Evolutionary conservation across 2,329 filamentous ascomycete species (phyloP).

Genomic region (Mycosphaerella sp.): DNA sequence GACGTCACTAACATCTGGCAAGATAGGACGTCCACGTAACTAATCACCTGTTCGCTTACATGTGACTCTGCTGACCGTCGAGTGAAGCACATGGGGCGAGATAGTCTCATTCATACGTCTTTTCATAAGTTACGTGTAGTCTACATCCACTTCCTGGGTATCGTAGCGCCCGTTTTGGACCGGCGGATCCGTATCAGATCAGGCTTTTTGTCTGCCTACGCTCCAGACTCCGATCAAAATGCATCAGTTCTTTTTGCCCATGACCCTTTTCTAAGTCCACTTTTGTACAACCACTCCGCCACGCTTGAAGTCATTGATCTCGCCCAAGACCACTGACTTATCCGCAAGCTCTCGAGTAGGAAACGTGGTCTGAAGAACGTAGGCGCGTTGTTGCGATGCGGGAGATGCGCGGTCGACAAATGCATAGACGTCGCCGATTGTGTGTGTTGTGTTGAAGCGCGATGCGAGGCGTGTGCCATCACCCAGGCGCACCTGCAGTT

Average conservation of each 20-base stretch:
- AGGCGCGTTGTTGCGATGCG: constrained; percentile 50
- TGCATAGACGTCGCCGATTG: constrained; percentile 67
- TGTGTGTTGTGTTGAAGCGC: constrained; percentile 74
- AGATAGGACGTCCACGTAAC: no score
- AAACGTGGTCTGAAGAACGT: constrained; percentile 75
- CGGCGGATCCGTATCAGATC: neutral
- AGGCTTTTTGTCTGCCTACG: neutral
- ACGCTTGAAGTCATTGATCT: constrained; percentile 46
- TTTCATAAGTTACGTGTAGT: neutral
- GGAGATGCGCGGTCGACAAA: constrained; percentile 61
- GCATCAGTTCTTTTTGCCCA: neutral
- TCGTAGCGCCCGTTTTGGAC: neutral
- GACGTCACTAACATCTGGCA: no score
- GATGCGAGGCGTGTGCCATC: constrained; percentile 71
- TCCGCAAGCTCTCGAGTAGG: constrained; percentile 74
- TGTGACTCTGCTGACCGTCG: no score
- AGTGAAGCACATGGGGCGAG: no score
- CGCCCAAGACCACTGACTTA: constrained; percentile 45
- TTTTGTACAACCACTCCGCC: constrained; percentile 52
- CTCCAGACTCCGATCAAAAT: neutral
- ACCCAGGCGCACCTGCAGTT: constrained; percentile 69
- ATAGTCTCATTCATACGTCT: neutral
- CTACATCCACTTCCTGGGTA: neutral
- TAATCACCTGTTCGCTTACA: no score
- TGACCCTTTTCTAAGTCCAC: constrained; percentile 37